phyloP scores from a whole-genome alignment of 768 basidiomycete genomes.

The Phanerochaete sordida region DNA sequence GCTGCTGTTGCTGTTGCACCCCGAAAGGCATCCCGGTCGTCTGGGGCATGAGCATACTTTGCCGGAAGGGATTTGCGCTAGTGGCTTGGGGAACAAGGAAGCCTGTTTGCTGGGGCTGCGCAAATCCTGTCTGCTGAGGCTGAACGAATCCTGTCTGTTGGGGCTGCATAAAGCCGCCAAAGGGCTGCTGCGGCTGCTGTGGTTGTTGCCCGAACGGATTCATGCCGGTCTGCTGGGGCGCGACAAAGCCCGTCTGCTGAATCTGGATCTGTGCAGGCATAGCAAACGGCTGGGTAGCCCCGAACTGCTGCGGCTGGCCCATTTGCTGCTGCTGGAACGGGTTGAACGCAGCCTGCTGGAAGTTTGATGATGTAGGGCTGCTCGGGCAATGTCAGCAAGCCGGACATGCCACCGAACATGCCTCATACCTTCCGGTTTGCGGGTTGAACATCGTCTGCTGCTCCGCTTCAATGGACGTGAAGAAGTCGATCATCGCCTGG shows the following conservation, averaged over 20 bases:
- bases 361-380: slow-evolving; percentile 48
- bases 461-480: slow-evolving; percentile 80
- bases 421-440: slow-evolving; percentile 50
- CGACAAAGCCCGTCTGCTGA: slow-evolving; percentile 50
- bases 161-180: slow-evolving; percentile 24
- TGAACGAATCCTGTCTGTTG: slow-evolving; percentile 29
- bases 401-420: background rate
- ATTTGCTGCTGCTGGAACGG: slow-evolving; percentile 61
- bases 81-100: slow-evolving; percentile 46
- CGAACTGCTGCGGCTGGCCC: slow-evolving; percentile 34
- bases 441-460: slow-evolving; percentile 72
- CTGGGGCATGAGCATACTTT: slow-evolving; percentile 43
- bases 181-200: slow-evolving; percentile 19
- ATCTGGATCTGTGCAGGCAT: slow-evolving; percentile 28
- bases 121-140: slow-evolving; percentile 34
- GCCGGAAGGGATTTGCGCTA: slow-evolving; percentile 49
- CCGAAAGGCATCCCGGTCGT: slow-evolving; percentile 21
- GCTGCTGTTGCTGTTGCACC: slow-evolving; percentile 4
- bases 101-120: slow-evolving; percentile 51
- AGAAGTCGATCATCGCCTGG: slow-evolving; percentile 77
- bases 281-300: slow-evolving; percentile 36
- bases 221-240: slow-evolving; percentile 41
- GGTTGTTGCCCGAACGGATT: slow-evolving; percentile 49
- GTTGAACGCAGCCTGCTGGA: slow-evolving; percentile 61
- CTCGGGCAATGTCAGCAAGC: background rate